Base-by-base conservation (phyloP, 1,284 basidiomycete species). In the Ustilago esculenta region DNA sequence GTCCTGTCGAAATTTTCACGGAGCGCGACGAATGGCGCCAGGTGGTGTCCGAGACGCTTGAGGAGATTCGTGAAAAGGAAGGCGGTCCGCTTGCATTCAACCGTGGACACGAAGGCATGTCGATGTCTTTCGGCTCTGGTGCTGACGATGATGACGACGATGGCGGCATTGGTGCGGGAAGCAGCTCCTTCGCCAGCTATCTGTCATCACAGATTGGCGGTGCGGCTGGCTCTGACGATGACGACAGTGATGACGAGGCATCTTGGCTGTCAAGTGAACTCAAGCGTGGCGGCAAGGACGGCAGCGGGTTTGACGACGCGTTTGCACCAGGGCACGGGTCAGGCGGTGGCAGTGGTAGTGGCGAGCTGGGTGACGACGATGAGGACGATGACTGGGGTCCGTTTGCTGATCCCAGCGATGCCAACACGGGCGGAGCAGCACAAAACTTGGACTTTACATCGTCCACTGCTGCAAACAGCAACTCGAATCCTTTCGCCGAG, bases 311-410 rank as follows among this genome's bases (percentile, higher is more conserved):
- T 43, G 77, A 77, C 25, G 72, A 72, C 47, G 54, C 69, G 0
- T 68, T 69, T 33, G 58, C 54, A 9, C 68, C 71, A 14, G 32
- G 35, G 18, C 58, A 58, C 20, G 42, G 42, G 2, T 29, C 40
- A 23, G 9, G 43, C 9, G 41, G 54, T 5, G 59, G 66, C 15
- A 39, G 66, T 5, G 59, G 66, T 11, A 39, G 66, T 37, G 65
- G 65, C 12, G 66, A 64, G 37, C 40, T 63, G 15, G 59, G 55
- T n/a, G 67, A 69, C 12, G 63, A 67, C 5, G 64, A 67, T 35
- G 68, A 74, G 5, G 75, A 80, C 36, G 75, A 78, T 53, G 79
- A 81, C 10, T 81, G 80, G 80, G 80, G 80, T 11, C 77, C 79
- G 9, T 81, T 81, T 46, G 67, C 78, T 5, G 79, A 79, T 39